These are phyloP conservation scores for Clonostachys solani DNA, from an alignment of 2,329 filamentous ascomycete species.

Conservation along the genomic window DNA sequence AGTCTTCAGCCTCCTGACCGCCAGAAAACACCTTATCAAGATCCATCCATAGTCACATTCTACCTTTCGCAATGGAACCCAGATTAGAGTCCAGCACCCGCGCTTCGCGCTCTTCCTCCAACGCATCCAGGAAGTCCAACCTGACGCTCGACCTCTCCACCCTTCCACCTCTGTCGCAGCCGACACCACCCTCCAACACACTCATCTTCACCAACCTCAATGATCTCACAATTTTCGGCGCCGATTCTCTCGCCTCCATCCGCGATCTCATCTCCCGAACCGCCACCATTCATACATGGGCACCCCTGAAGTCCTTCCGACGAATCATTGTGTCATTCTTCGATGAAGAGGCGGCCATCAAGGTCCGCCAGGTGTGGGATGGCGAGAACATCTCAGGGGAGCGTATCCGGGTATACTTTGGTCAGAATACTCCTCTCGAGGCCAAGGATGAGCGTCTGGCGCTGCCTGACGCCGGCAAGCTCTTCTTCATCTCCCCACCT, in stretches of 20 bases:
- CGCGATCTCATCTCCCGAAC: conserved; percentile 65
- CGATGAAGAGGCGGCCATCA: conserved; percentile 63
- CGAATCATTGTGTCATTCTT: conserved; percentile 79
- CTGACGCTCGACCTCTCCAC: conserved; percentile 72
- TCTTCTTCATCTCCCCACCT: conserved; percentile 70
- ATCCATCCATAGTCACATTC: conserved; percentile 4
- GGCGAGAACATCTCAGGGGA: conserved; percentile 70
- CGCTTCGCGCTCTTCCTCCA: conserved; percentile 38
- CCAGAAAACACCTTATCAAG: not conserved
- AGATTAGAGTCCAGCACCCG: conserved; percentile 23
- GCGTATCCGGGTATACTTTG: conserved; percentile 65
- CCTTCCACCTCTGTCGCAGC: conserved; percentile 64
- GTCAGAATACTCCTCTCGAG: conserved; percentile 55
- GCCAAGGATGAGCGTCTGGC: conserved; percentile 53
- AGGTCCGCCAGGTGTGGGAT: conserved; percentile 69
- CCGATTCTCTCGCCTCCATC: conserved; percentile 70
- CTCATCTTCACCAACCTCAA: conserved; percentile 79
- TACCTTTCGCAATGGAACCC: conserved; percentile 22
- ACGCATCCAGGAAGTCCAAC: conserved; percentile 39
- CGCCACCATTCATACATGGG: conserved; percentile 73
- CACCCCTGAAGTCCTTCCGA: conserved; percentile 77
- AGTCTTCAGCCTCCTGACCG: not conserved
- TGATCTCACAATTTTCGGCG: conserved; percentile 68
- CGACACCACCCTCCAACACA: conserved; percentile 77
- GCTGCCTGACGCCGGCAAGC: conserved; percentile 65